phyloP scores from a whole-genome alignment of 2,329 filamentous ascomycete genomes.

The Hirsutella rhossiliensis region DNA sequence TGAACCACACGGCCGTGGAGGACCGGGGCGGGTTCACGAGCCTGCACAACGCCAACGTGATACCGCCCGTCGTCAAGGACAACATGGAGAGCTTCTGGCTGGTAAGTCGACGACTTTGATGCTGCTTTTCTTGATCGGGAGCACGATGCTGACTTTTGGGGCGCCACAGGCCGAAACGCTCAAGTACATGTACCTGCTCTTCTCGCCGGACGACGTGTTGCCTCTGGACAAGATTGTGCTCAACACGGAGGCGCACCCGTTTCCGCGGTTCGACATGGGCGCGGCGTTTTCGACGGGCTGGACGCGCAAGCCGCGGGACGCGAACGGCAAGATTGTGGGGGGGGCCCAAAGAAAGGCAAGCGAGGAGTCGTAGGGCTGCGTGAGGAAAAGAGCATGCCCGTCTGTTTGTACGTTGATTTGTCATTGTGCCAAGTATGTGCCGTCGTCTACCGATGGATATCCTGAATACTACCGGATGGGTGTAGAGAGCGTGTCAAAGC shows the following conservation, averaged over 20 bases:
- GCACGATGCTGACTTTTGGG: background rate
- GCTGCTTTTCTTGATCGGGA: background rate
- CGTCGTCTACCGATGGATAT: too few relatives aligned
- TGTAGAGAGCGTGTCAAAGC: too few relatives aligned
- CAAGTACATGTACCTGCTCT: constrained; percentile 95
- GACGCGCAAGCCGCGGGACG: constrained; percentile 54
- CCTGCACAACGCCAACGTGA: constrained; percentile 57
- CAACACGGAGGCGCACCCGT: constrained; percentile 89
- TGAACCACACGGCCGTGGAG: constrained; percentile 69
- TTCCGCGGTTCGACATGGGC: constrained; percentile 77
- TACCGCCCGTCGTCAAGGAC: constrained; percentile 61
- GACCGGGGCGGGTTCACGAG: constrained; percentile 75
- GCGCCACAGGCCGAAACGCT: constrained; percentile 72
- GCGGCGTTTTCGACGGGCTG: constrained; percentile 71
- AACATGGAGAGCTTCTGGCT: constrained; percentile 99
- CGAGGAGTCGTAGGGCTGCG: background rate
- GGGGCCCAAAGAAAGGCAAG: background rate
- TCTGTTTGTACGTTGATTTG: too few relatives aligned
- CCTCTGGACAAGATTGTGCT: constrained; percentile 81
- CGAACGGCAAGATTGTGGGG: constrained; percentile 25
- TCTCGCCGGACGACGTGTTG: constrained; percentile 71
- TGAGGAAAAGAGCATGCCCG: too few relatives aligned
- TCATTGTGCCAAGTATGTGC: too few relatives aligned
- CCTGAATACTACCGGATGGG: too few relatives aligned
- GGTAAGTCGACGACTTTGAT: constrained; percentile 35